phyloP scores from a whole-genome alignment of 805 yeast genomes.

The Helenozyma rhizophorensis region DNA sequence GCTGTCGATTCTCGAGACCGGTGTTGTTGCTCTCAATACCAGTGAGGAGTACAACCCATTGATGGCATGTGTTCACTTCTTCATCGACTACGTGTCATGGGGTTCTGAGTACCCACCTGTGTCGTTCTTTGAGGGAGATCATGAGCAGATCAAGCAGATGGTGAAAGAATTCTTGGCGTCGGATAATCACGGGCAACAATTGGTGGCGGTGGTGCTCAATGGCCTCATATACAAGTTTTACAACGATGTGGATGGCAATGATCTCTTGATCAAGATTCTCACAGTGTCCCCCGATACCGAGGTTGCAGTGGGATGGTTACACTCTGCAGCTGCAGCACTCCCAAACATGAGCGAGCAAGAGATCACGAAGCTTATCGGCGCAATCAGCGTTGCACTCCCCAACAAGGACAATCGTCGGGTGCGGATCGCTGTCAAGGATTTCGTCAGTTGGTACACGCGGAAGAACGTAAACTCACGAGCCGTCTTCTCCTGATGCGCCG shows the following conservation, averaged over 20 bases:
- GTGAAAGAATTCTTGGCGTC: conserved; percentile 42
- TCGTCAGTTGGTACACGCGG: conserved; percentile 77
- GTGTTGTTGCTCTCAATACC: conserved; percentile 45
- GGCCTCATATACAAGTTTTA: conserved; percentile 75
- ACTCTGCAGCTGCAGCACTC: conserved; percentile 48
- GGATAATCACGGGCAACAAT: conserved; percentile 50
- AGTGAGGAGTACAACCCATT: conserved; percentile 71
- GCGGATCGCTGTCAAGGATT: conserved; percentile 68
- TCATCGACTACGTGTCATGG: conserved; percentile 82
- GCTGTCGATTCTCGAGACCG: conserved; percentile 52
- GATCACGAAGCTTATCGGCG: conserved; percentile 53
- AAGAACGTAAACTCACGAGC: conserved; percentile 50
- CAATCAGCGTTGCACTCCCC: conserved; percentile 55
- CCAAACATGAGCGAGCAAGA: conserved; percentile 71
- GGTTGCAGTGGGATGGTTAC: conserved; percentile 56
- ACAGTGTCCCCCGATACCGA: conserved; percentile 44
- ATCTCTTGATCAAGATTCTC: conserved; percentile 61
- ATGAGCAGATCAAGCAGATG: conserved; percentile 48
- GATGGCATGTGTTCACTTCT: conserved; percentile 62
- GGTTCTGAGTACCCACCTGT: conserved; percentile 79
- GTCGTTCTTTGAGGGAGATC: conserved; percentile 46
- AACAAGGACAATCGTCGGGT: conserved; percentile 71
- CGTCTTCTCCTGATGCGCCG: conserved; percentile 1
- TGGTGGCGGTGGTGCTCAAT: conserved; percentile 49
- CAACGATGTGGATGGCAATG: conserved; percentile 71